Evolutionary conservation across 78 protist species (phyloP).

Genomic region (Dictyostelium purpureum): DNA sequence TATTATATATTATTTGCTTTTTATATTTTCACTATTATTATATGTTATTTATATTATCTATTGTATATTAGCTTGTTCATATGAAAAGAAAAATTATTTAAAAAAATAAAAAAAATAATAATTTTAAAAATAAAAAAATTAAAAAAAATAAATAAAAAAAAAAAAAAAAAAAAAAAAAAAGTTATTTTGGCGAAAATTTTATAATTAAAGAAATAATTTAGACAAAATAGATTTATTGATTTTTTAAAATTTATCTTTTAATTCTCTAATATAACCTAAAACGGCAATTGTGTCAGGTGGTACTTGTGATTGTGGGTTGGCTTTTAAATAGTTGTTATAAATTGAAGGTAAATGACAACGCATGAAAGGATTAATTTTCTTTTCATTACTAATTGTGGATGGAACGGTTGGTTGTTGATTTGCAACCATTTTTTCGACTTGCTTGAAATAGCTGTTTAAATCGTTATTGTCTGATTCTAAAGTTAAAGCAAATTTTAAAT

Average conservation of each 20-base stretch:
- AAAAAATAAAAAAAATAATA: too few relatives aligned
- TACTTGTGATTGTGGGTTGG: background rate
- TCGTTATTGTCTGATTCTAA: conserved; percentile 56
- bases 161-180: too few relatives aligned
- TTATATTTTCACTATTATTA: too few relatives aligned
- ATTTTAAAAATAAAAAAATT: too few relatives aligned
- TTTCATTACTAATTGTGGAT: conserved; percentile 82
- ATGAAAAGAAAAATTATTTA: too few relatives aligned
- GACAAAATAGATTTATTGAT: too few relatives aligned
- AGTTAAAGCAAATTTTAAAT: conserved; percentile 84
- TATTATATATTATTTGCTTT: background rate
- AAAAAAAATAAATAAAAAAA: too few relatives aligned
- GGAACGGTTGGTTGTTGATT: conserved; percentile 83
- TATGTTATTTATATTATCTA: too few relatives aligned
- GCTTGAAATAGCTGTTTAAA: background rate
- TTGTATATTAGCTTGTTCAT: too few relatives aligned
- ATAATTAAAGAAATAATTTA: too few relatives aligned
- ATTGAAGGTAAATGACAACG: conserved; percentile 61
- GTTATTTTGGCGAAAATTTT: too few relatives aligned
- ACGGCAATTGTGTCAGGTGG: background rate
- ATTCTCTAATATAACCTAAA: conserved; percentile 42
- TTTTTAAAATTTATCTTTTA: conserved; percentile 56
- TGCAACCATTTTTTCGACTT: conserved; percentile 1
- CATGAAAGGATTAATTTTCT: conserved; percentile 83
- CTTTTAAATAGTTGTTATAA: background rate